A percentile compares a stretch with the other conserved stretches of the same genome.
These are phyloP conservation scores for Apiotrichum sp. DNA, from an alignment of 1,284 basidiomycete species.

Conservation along the genomic window DNA sequence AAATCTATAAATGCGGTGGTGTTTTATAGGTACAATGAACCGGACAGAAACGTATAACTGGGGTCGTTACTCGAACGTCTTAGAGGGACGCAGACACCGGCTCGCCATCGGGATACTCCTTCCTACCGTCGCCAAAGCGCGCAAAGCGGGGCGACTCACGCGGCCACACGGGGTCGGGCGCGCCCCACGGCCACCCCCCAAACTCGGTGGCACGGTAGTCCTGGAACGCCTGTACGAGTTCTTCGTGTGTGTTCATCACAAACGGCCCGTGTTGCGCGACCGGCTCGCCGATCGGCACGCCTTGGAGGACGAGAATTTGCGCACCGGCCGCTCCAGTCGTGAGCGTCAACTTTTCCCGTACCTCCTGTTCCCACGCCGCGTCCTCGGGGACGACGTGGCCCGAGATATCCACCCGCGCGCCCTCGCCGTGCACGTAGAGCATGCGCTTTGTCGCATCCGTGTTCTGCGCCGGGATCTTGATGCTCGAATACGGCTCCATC, in stretches of 20 bases:
- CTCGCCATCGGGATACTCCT: conserved; percentile 1
- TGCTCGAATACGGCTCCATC: conserved; percentile 4
- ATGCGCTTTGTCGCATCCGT: conserved; percentile 4
- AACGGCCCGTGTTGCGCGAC: conserved; percentile 14
- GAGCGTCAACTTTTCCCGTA: neutral
- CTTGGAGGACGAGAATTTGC: conserved; percentile 13
- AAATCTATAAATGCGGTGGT: no score
- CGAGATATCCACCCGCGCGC: neutral
- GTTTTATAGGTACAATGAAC: no score
- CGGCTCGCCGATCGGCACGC: conserved; percentile 11
- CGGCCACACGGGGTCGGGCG: neutral
- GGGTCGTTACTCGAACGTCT: no score
- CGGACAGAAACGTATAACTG: no score
- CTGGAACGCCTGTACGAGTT: conserved; percentile 7
- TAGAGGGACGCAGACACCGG: no score
- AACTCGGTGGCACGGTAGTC: conserved; percentile 16
- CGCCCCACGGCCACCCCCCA: conserved; percentile 2
- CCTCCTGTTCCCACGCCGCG: neutral
- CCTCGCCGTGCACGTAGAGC: conserved; percentile 14
- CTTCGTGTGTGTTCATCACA: conserved; percentile 15
- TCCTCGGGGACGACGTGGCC: neutral
- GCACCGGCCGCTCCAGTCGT: neutral
- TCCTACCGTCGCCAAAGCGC: neutral
- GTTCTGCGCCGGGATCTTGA: conserved; percentile 5
- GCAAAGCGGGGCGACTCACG: neutral